Conservation (phyloP, 805 yeast genomes). For the Metschnikowia borealis region DNA sequence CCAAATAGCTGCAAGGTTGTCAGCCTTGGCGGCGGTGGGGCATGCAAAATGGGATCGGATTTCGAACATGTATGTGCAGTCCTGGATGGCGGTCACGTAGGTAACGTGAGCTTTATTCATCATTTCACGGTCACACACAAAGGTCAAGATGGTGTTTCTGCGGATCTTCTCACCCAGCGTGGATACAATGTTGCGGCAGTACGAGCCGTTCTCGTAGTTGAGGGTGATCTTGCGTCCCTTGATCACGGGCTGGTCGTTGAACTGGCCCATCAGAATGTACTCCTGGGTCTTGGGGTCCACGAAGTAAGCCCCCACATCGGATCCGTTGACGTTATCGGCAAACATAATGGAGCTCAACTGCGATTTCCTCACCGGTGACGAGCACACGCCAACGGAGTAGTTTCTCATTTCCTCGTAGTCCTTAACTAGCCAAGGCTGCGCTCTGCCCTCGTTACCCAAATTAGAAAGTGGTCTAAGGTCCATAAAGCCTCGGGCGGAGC, state of each 20-base stretch:
- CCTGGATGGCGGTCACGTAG: slow-evolving; percentile 66
- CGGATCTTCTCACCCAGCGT: slow-evolving; percentile 43
- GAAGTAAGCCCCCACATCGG: slow-evolving; percentile 56
- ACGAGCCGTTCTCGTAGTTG: slow-evolving; percentile 67
- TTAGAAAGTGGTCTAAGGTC: slow-evolving; percentile 48
- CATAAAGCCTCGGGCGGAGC: slow-evolving; percentile 46
- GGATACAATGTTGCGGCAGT: slow-evolving; percentile 43
- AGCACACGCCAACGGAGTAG: slow-evolving; percentile 71
- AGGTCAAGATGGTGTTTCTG: slow-evolving; percentile 63
- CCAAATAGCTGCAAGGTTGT: slow-evolving; percentile 33
- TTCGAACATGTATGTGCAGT: slow-evolving; percentile 81
- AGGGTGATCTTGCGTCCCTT: slow-evolving; percentile 69
- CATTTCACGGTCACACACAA: slow-evolving; percentile 77
- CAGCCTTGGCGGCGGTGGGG: slow-evolving; percentile 48
- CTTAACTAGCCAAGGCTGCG: slow-evolving; percentile 56
- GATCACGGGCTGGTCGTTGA: slow-evolving; percentile 56
- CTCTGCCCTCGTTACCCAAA: slow-evolving; percentile 43
- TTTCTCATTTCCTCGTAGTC: slow-evolving; percentile 70
- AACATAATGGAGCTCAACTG: slow-evolving; percentile 28
- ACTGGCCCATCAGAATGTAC: slow-evolving; percentile 58
- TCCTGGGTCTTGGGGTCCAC: slow-evolving; percentile 39
- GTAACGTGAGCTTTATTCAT: slow-evolving; percentile 59
- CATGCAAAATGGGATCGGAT: slow-evolving; percentile 84
- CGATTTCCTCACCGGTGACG: slow-evolving; percentile 42
- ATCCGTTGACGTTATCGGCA: slow-evolving; percentile 39